A percentile compares a stretch with the other conserved stretches of the same genome.
Evolutionary conservation across 108 stramenopile species (phyloP).

Genomic region (Cyclostephanos invisitatus): DNA sequence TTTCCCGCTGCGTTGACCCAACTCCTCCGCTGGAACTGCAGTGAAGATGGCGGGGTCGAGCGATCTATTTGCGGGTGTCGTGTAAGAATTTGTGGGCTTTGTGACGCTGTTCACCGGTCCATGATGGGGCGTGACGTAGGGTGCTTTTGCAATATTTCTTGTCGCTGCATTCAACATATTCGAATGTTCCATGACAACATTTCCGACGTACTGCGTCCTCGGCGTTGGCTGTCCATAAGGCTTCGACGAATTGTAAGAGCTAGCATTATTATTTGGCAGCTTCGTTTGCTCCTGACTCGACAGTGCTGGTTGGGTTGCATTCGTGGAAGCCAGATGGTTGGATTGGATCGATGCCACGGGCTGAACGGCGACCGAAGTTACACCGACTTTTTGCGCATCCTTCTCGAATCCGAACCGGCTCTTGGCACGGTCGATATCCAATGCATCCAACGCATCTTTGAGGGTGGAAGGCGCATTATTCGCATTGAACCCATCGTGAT

Average conservation of each 20-base stretch:
- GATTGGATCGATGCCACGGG: neutral
- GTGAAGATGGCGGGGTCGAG: neutral
- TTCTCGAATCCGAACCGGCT: slow-evolving; percentile 62
- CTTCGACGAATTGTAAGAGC: neutral
- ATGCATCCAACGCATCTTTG: slow-evolving; percentile 66
- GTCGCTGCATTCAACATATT: neutral
- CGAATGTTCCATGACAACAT: slow-evolving; percentile 18
- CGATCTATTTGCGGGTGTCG: slow-evolving; percentile 10
- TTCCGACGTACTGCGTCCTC: slow-evolving; percentile 12
- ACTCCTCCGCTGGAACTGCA: neutral
- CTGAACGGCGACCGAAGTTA: slow-evolving; percentile 7
- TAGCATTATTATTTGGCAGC: neutral
- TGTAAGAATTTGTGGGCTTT: neutral
- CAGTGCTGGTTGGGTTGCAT: neutral
- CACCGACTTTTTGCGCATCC: slow-evolving; percentile 23
- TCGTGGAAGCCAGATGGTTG: neutral
- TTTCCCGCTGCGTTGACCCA: neutral
- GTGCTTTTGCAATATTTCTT: slow-evolving; percentile 4
- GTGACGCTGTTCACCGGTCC: slow-evolving; percentile 6
- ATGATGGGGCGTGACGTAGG: slow-evolving; percentile 20
- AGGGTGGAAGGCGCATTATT: slow-evolving; percentile 71
- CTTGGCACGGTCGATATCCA: slow-evolving; percentile 72
- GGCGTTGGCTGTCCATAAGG: neutral
- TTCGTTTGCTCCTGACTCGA: neutral
- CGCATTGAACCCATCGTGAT: slow-evolving; percentile 60